Base-by-base conservation (phyloP, 805 yeast genomes). In the Zygotorulaspora florentina region DNA sequence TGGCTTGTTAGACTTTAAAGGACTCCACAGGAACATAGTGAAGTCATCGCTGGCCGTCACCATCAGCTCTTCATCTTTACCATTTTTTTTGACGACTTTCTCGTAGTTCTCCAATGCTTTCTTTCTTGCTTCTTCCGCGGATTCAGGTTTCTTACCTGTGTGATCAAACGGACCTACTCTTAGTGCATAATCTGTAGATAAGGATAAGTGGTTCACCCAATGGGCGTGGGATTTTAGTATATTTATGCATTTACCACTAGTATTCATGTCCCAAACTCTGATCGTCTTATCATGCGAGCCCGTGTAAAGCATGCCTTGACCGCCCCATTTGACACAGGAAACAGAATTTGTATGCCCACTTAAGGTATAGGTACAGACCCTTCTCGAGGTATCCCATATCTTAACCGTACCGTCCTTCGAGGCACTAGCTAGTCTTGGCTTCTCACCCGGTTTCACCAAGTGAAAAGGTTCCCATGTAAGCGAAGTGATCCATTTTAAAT, bases 11-110 rank as follows among this genome's bases (percentile, higher is more conserved):
- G 83, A 71, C 62, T 80, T 84, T 40, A 81, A 67, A 15, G 97
- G 98, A 58, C 90, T 95, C 99, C 99, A 93, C 50, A 93, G 68
- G 56, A 85, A 93, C 97, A 93, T 93, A 20, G 99, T 93, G 68
- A 91, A 91, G 68, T 93, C 99, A 63, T 93, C 99, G 63, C 90
- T 80, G 10, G 97, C 98, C 12, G 97, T 88, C 2, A 89, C 96
- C 65, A 93, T 77, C 53, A 95, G 72, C 65, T 91, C 99, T 2
- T 96, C 96, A 44, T 71, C 72, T 3, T 67, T 66, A 45, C 85
- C 79, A 52, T 74, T 73, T 47, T 76, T 62, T 61, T 72, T 72
- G 39, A 83, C 77, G 23, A 75, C 81, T 55, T 79, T 78, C 44
- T 80, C 85, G 60, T 76, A 79, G 50, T 74, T 72, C 36, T 66